These are phyloP conservation scores for Salix purpurea DNA, from an alignment of 345 rosid genomes.

Conservation along the genomic window DNA sequence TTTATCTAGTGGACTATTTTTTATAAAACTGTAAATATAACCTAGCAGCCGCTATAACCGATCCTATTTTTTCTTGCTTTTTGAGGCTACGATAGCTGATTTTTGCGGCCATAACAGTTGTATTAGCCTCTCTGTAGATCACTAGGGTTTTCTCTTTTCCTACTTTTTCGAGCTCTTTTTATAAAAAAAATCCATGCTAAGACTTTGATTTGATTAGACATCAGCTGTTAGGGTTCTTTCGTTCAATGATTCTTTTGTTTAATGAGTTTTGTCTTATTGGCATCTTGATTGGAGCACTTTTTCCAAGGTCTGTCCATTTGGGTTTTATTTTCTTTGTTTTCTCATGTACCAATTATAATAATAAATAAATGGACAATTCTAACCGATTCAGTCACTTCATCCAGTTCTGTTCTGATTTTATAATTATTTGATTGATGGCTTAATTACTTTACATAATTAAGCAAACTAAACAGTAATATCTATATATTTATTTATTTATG, in stretches of 20 bases:
- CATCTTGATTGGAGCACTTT: conserved; percentile 5
- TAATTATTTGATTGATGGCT: background rate
- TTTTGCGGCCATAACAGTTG: conserved; percentile 8
- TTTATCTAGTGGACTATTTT: background rate
- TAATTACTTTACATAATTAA: background rate
- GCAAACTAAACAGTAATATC: background rate
- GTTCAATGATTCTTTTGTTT: conserved; percentile 38
- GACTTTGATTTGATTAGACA: conserved; percentile 42
- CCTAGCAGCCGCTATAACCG: conserved; percentile 36
- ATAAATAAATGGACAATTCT: conserved; percentile 12
- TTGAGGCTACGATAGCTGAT: conserved; percentile 25
- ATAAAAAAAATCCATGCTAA: background rate
- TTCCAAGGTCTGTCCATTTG: conserved; percentile 16
- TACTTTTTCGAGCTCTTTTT: conserved; percentile 15
- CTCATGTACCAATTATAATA: background rate
- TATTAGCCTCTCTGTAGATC: conserved; percentile 14
- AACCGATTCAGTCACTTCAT: conserved; percentile 50
- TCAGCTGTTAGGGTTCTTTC: conserved; percentile 34
- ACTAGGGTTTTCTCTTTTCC: conserved; percentile 6
- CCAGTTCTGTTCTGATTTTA: conserved; percentile 7
- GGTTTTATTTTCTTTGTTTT: conserved; percentile 20
- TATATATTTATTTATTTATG: background rate
- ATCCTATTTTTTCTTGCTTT: conserved; percentile 26
- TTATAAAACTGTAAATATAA: background rate
- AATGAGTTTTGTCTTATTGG: conserved; percentile 33